Evolutionary conservation across 371 early-diverging fungal species (phyloP), one percentile per base, ranked within the genome.

Genomic region (Coemansia sp.): DNA sequence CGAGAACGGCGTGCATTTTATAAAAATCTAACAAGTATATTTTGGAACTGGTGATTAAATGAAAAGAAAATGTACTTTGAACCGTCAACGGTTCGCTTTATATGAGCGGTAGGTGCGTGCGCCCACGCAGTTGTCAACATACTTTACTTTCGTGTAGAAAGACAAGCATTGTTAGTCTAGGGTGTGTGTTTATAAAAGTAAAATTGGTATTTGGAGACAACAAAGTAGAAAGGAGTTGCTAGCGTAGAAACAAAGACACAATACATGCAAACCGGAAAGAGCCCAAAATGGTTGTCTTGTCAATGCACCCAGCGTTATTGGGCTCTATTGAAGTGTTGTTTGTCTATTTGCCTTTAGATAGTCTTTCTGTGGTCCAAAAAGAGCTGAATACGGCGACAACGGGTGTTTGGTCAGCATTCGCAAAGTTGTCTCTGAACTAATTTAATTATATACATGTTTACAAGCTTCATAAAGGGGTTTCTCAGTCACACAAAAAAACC

Each of bases 151-250:
- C 5, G 14, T 42, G 45, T 42, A 42, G 45, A 42, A 42, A 42
- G 45, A 11, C 45, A 42, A n/a, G 45, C 45, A 42, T 42, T 42
- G n/a, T 42, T 42, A 42, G 45, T 42, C n/a, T n/a, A 42, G n/a
- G 45, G 45, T 3, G 16, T 42, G 16, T 42, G 45, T 42, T 42
- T 42, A 42, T 13, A 42, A 42, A 42, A 42, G 45, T n/a, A 42
- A 42, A 42, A 42, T 42, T 42, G 45, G 16, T n/a, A 42, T 42
- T 42, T 42, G 45, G 45, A 42, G n/a, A 42, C 45, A n/a, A 42
- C n/a, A 42, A 42, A 42, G 45, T 42, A 42, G 45, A 42, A 42
- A 42, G 45, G 16, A 3, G 45, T n/a, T 42, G 45, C 45, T 42
- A n/a, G 16, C 16, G 45, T 42, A 42, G 45, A 42, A 42, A 16